Base-by-base conservation (phyloP, 2,329 filamentous ascomycete species). In the Aspergillus sp. region DNA sequence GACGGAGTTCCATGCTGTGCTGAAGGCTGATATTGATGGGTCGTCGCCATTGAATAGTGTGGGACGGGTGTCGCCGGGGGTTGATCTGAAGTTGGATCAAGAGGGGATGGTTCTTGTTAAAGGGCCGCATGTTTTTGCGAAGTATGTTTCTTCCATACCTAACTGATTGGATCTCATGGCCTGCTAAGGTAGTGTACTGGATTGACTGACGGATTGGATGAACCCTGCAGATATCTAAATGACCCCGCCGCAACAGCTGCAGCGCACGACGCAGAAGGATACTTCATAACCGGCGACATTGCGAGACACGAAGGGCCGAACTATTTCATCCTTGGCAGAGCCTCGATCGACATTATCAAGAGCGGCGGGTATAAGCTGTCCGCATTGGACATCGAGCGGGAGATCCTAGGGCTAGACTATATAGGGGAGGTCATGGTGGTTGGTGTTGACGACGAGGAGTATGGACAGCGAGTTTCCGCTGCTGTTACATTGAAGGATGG, bases 291-390 rank as follows among this genome's bases (percentile, higher is more conserved):
- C 0, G 77, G 78, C 3, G 79, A 80, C 52, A 70, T 76, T 39
- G 73, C 72, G 17, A 63, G 66, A 9, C 63, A 62, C n/a, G 66
- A 73, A 35, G 63, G 62, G 74, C 73, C 72, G 31, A 78, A 54
- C 57, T 83, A 81, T 61, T 83, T 73, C 44, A 83, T 84, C 35
- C 70, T 82, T 24, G 82, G 81, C 2, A 75, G 81, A 8, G 80
- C 78, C 7, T 80, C 77, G 8, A 71, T 82, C 9, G 81, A 83
- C 58, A 78, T 84, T 15, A 82, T 84, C 64, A 84, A 84, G 59
- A 79, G 77, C 2, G 81, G 81, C 5, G 82, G 81, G 0, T 83
- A 83, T 62, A 84, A 83, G 65, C 80, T 83, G 39, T 81, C 78
- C 0, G 81, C 81, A 2, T 68, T 83, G 7, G 82, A 84, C 43